Base-by-base conservation (phyloP, 257 asterid genomes). In the Vinca minor region DNA sequence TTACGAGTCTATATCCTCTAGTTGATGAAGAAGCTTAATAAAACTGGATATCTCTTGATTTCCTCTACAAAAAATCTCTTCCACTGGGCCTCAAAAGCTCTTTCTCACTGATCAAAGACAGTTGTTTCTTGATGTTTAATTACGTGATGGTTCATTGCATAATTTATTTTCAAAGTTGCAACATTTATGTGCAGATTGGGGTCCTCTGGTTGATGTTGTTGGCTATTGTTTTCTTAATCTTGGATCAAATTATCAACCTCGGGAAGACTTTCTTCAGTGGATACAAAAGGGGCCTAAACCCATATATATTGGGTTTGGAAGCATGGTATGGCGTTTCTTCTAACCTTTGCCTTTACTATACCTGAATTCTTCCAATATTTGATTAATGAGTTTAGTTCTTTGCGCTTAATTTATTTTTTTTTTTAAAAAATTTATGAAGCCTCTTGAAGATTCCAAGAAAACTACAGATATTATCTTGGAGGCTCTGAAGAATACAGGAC, bases 261-360 rank as follows among this genome's bases (percentile, higher is more conserved):
- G 85, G 14, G 87, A 84, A 67, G 85, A 90, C 45, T 90, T 93
- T 67, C 68, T 67, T 59, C 77, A 65, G 62, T 93, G 99, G 99
- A 83, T 93, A 62, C 88, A 82, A 65, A 84, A 80, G 54, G 97
- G 99, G 59, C 66, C 83, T 25, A 76, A 68, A 74, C 99, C 99
- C 10, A 77, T 93, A 66, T 89, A 93, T 78, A 84, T 93, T 56
- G 99, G 99, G 38, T 93, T 93, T 59, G 99, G 99, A 79, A 93
- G 99, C 87, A 93, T 93, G 99, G 99, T 93, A 84, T 62, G 82
- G 23, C 59, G 49, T 32, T 11, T 3, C 38, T 34, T n/a, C n/a
- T n/a, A n/a, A n/a, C n/a, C n/a, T 28, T 47, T 21, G 36, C 25
- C 23, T n/a, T n/a, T n/a, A n/a, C n/a, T n/a, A 36, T 28, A n/a